Percentiles rank a stretch among this genome's conserved stretches.
Conservation (phyloP, 805 yeast species). For the Peterozyma xylosa region DNA sequence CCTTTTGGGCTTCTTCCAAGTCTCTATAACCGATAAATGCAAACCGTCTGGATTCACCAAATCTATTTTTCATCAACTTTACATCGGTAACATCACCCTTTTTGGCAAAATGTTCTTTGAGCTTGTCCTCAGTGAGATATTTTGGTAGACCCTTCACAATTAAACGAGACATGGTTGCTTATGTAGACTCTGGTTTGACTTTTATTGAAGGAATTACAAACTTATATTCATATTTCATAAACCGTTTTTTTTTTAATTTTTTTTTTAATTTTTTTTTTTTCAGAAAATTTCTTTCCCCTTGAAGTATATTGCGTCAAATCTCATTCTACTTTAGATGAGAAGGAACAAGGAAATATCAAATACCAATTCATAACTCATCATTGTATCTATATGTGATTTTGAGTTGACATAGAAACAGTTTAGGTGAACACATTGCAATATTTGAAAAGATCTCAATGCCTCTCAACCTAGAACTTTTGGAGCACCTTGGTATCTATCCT, state of each 20-base stretch:
- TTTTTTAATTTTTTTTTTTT: slow-evolving; percentile 1
- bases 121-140: slow-evolving; percentile 66
- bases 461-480: slow-evolving; percentile 20
- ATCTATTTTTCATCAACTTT: slow-evolving; percentile 69
- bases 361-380: no score
- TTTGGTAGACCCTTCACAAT: slow-evolving; percentile 87
- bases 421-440: no score
- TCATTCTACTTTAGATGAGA: no score
- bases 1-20: slow-evolving; percentile 67
- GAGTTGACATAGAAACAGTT: no score
- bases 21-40: slow-evolving; percentile 86
- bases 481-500: slow-evolving; percentile 24
- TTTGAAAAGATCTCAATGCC: no score
- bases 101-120: slow-evolving; percentile 54
- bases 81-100: slow-evolving; percentile 79
- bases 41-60: slow-evolving; percentile 86
- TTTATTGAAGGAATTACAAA: neutral
- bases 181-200: slow-evolving; percentile 3
- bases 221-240: neutral
- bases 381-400: no score
- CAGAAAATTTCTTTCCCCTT: neutral
- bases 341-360: no score
- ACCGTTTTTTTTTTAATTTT: neutral
- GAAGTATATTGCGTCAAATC: no score
- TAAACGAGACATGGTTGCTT: slow-evolving; percentile 59